Percentiles rank a stretch among this genome's conserved stretches.
Conservation (phyloP, 768 basidiomycete genomes). For the Zangia roseola region DNA sequence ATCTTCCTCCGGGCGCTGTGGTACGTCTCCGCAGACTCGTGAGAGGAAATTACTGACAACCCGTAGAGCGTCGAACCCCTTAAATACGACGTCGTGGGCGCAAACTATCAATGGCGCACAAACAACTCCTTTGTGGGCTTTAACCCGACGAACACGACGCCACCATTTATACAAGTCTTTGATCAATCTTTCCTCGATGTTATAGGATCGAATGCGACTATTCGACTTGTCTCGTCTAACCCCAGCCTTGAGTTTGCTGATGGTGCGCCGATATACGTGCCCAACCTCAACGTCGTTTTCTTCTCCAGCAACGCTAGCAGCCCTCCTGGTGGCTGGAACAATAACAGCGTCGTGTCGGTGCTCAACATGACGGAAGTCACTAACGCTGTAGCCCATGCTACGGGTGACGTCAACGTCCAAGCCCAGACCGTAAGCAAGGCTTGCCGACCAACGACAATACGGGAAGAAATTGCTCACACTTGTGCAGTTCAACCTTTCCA, state of each 20-base stretch:
- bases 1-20: constrained; percentile 22
- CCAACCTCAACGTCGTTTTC: constrained; percentile 64
- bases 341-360: constrained; percentile 62
- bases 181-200: constrained; percentile 55
- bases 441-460: background rate
- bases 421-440: constrained; percentile 37
- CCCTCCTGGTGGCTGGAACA: constrained; percentile 55
- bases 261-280: constrained; percentile 71
- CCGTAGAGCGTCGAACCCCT: constrained; percentile 51
- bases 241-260: constrained; percentile 72
- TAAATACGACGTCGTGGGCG: constrained; percentile 50
- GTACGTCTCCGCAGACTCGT: constrained; percentile 11
- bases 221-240: constrained; percentile 67
- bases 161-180: constrained; percentile 61
- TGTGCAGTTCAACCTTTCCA: constrained; percentile 54
- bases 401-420: constrained; percentile 46
- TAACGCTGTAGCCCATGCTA: constrained; percentile 36
- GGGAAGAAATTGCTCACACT: constrained; percentile 1
- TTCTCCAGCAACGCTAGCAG: constrained; percentile 75
- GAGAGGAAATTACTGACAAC: background rate
- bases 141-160: constrained; percentile 59
- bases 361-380: constrained; percentile 62
- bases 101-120: constrained; percentile 40
- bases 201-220: constrained; percentile 54
- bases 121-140: constrained; percentile 44